phyloP scores from a whole-genome alignment of 1,139 yeast genomes.

The Suhomyces choctaworum region DNA sequence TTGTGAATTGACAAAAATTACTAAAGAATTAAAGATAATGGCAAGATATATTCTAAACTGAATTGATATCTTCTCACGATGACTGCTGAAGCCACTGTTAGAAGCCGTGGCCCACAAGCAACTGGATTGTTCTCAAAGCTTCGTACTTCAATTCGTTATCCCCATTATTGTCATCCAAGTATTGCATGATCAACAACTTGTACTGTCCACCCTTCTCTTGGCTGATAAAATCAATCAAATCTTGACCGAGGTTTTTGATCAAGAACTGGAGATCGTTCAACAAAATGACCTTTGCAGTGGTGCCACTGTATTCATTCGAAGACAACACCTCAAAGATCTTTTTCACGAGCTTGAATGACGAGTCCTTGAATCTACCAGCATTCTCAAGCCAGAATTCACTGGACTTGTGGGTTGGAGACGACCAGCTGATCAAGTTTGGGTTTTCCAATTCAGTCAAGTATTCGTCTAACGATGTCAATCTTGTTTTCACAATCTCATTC shows the following conservation, averaged over 20 bases:
- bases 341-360: constrained; percentile 71
- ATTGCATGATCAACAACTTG: constrained; percentile 77
- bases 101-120: constrained; percentile 71
- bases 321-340: constrained; percentile 44
- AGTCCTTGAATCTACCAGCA: constrained; percentile 69
- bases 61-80: too few species aligned
- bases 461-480: constrained; percentile 90
- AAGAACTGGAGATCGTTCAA: constrained; percentile 56
- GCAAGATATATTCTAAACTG: too few species aligned
- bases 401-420: constrained; percentile 85
- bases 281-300: constrained; percentile 37
- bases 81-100: too few species aligned
- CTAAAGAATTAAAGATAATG: constrained; percentile 8
- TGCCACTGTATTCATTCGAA: constrained; percentile 21
- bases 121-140: constrained; percentile 92
- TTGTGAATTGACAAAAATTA: constrained; percentile 7
- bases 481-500: constrained; percentile 66
- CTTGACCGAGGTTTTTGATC: constrained; percentile 51
- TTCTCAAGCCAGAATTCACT: constrained; percentile 90
- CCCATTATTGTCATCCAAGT: constrained; percentile 66
- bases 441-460: constrained; percentile 82
- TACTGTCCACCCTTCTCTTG: constrained; percentile 56
- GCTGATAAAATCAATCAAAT: constrained; percentile 71
- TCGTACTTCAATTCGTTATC: constrained; percentile 91
- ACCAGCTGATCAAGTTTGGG: constrained; percentile 76